Conservation (phyloP, 352 stramenopile genomes). For the Phytophthora brassicae region DNA sequence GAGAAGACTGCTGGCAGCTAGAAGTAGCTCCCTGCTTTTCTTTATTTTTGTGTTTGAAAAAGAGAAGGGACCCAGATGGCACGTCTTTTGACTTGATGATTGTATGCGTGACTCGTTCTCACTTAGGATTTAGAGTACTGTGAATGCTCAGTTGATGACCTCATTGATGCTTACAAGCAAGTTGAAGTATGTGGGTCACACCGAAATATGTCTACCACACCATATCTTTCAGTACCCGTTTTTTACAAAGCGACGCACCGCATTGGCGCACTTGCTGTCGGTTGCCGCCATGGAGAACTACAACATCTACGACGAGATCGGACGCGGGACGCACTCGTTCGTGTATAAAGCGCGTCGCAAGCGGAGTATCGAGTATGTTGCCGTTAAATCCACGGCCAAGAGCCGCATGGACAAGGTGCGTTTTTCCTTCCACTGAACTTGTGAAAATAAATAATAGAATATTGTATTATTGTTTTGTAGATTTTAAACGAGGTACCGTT, state of each 20-base stretch:
- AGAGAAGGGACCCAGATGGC: constrained; percentile 15
- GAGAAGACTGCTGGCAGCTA: not conserved
- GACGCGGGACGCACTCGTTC: constrained; percentile 88
- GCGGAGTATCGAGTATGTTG: constrained; percentile 92
- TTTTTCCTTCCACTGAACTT: not conserved
- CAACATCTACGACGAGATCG: constrained; percentile 94
- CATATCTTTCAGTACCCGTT: constrained; percentile 30
- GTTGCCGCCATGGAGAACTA: constrained; percentile 89
- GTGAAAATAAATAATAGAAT: not conserved
- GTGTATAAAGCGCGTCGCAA: constrained; percentile 93
- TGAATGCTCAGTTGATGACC: not conserved
- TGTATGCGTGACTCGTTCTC: constrained; percentile 12
- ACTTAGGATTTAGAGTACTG: constrained; percentile 7
- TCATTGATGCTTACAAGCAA: no score
- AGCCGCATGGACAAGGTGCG: constrained; percentile 90
- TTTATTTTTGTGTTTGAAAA: constrained; percentile 23
- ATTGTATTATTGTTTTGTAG: constrained; percentile 25
- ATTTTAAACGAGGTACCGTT: constrained; percentile 89
- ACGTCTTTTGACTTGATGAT: constrained; percentile 13
- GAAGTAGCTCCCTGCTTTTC: not conserved
- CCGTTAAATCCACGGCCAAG: constrained; percentile 93
- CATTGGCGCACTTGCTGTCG: not conserved
- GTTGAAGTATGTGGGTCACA: not conserved
- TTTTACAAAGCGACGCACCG: constrained; percentile 1
- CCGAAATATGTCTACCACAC: constrained; percentile 23